Evolutionary conservation across 2,329 filamentous ascomycete genomes (phyloP).

Genomic region (Neoscytalidium dimidiatum): DNA sequence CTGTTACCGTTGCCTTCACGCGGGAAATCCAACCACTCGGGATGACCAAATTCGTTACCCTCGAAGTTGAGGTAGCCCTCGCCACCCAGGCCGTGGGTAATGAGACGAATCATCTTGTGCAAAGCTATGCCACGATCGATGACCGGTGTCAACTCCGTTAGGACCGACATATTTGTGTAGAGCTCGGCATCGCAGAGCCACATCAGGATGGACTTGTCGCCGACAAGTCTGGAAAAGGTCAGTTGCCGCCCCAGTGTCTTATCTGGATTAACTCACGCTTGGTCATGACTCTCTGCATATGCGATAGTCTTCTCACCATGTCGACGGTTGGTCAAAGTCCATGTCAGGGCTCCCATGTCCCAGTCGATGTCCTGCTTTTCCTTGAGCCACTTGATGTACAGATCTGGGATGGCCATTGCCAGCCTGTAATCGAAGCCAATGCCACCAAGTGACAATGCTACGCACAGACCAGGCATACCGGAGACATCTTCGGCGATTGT

Average conservation of each 20-base stretch:
- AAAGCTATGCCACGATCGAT: conserved; percentile 90
- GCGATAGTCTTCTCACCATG: conserved; percentile 98
- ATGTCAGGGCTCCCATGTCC: conserved; percentile 83
- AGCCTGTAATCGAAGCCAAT: conserved; percentile 97
- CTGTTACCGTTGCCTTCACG: conserved; percentile 90
- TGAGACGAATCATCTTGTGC: conserved; percentile 95
- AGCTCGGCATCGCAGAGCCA: conserved; percentile 96
- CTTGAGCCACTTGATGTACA: conserved; percentile 99
- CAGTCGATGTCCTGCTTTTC: conserved; percentile 88
- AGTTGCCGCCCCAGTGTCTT: conserved; percentile 92
- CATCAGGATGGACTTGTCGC: conserved; percentile 96
- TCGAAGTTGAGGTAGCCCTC: conserved; percentile 99
- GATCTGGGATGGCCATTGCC: conserved; percentile 95
- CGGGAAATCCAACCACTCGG: conserved; percentile 98
- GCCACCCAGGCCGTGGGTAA: conserved; percentile 88
- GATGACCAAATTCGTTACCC: conserved; percentile 97
- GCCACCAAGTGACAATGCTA: conserved; percentile 81
- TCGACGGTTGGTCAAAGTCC: conserved; percentile 86
- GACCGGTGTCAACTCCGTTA: conserved; percentile 80
- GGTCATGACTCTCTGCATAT: conserved; percentile 95
- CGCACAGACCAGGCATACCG: conserved; percentile 95
- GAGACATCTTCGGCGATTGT: conserved; percentile 97
- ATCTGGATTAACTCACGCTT: conserved; percentile 76
- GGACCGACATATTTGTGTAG: conserved; percentile 94
- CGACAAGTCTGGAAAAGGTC: conserved; percentile 70